These are phyloP conservation scores for Lodderomyces elongisporus DNA, from an alignment of 1,139 yeast genomes.

Conservation along the genomic window DNA sequence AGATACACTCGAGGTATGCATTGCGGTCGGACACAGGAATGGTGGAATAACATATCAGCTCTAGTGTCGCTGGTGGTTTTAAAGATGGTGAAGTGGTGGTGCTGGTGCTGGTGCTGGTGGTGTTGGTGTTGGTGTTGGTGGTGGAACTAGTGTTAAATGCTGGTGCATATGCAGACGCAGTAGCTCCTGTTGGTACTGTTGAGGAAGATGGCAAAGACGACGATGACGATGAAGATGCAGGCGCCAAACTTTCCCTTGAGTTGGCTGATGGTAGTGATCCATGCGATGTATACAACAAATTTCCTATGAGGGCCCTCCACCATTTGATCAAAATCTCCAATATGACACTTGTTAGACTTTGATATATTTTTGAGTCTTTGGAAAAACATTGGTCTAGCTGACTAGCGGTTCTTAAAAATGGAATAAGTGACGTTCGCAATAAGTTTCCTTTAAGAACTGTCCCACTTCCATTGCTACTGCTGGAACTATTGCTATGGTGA, in stretches of 20 bases:
- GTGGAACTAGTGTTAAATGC: background rate
- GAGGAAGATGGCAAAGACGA: conserved; percentile 1
- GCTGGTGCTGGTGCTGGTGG: background rate
- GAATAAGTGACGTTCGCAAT: conserved; percentile 60
- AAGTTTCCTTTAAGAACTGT: conserved; percentile 61
- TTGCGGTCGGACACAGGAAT: conserved; percentile 45
- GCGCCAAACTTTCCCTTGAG: background rate
- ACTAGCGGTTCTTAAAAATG: conserved; percentile 48
- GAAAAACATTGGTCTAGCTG: conserved; percentile 22
- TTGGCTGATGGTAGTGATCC: conserved; percentile 7
- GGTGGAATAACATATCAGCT: conserved; percentile 9
- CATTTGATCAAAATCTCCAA: conserved; percentile 48
- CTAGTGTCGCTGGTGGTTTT: conserved; percentile 1
- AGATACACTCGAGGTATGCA: conserved; percentile 70
- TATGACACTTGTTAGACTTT: conserved; percentile 32
- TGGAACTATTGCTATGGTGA: conserved; percentile 4
- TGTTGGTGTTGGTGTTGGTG: background rate
- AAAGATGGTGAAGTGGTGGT: too few species aligned
- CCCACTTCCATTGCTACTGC: conserved; percentile 5
- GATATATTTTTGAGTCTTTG: conserved; percentile 23
- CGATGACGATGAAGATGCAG: background rate
- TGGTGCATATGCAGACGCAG: background rate
- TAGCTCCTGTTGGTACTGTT: background rate
- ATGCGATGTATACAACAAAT: conserved; percentile 20
- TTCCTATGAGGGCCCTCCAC: conserved; percentile 59